phyloP scores from a whole-genome alignment of 2,329 filamentous ascomycete species.

The Tolypocladium endophyticum region DNA sequence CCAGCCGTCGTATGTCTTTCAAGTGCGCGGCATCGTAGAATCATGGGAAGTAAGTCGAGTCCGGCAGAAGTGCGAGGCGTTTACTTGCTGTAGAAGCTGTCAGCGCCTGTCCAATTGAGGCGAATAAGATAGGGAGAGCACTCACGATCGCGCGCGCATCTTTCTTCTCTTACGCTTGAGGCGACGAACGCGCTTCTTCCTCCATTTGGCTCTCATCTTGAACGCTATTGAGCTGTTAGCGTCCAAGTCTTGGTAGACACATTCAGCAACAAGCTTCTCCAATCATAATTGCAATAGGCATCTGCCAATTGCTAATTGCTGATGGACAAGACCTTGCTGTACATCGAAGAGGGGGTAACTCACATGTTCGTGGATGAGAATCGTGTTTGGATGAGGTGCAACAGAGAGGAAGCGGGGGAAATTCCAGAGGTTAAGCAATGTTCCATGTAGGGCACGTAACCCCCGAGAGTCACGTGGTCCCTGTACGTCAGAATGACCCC shows the following conservation, averaged over 20 bases:
- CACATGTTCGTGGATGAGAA: slow-evolving; percentile 36
- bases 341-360: slow-evolving; percentile 7
- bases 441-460: slow-evolving; percentile 24
- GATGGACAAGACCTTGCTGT: background rate
- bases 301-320: background rate
- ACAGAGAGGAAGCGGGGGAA: slow-evolving; percentile 16
- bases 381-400: slow-evolving; percentile 32
- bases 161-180: slow-evolving; percentile 99
- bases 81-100: slow-evolving; percentile 49
- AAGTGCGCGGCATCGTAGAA: slow-evolving; percentile 22
- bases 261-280: background rate
- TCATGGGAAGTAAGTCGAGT: slow-evolving; percentile 36
- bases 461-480: slow-evolving; percentile 22
- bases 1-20: slow-evolving; percentile 15
- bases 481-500: background rate
- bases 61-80: slow-evolving; percentile 50
- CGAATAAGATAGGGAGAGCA: slow-evolving; percentile 9
- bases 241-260: too few species aligned
- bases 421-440: slow-evolving; percentile 17
- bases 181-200: slow-evolving; percentile 98
- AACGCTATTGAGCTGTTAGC: slow-evolving; percentile 20
- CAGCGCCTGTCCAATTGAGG: slow-evolving; percentile 15
- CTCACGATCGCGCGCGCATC: slow-evolving; percentile 95
- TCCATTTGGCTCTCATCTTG: slow-evolving; percentile 95
- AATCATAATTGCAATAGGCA: background rate